Percentiles rank a stretch among this genome's conserved stretches.
Conservation (phyloP, 371 early-diverging fungal species). For the Capillidium heterosporum region DNA sequence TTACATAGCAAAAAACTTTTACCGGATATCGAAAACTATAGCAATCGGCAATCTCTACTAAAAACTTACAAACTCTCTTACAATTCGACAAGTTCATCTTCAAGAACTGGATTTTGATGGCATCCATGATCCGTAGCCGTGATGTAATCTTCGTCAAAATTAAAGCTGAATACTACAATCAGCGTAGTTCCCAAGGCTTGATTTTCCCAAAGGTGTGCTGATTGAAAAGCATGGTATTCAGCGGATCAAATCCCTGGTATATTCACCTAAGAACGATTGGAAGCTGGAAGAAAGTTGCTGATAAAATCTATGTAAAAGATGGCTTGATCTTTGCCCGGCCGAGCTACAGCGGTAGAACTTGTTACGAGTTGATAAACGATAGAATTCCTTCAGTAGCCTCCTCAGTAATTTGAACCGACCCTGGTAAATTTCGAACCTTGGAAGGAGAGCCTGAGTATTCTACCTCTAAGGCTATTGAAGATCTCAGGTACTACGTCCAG, state of each 20-base stretch:
- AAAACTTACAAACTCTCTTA: not conserved
- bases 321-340: constrained; percentile 22
- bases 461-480: not conserved
- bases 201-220: constrained; percentile 64
- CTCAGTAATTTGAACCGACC: not conserved
- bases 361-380: not conserved
- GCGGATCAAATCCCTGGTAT: constrained; percentile 50
- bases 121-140: constrained; percentile 26
- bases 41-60: too few species aligned
- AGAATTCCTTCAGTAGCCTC: not conserved
- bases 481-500: not conserved
- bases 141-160: constrained; percentile 20
- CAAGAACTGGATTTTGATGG: constrained; percentile 29
- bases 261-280: constrained; percentile 57
- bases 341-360: constrained; percentile 15
- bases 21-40: too few species aligned
- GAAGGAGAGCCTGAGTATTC: not conserved
- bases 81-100: constrained; percentile 11
- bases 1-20: too few species aligned
- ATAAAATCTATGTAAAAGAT: constrained; percentile 21
- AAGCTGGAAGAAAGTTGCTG: constrained; percentile 21
- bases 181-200: constrained; percentile 41
- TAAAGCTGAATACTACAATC: constrained; percentile 27
- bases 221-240: constrained; percentile 56
- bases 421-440: not conserved